Evolutionary conservation across 2,329 filamentous ascomycete species (phyloP), one percentile per base, ranked within the genome.

Genomic region (Hypoxylon sp.): DNA sequence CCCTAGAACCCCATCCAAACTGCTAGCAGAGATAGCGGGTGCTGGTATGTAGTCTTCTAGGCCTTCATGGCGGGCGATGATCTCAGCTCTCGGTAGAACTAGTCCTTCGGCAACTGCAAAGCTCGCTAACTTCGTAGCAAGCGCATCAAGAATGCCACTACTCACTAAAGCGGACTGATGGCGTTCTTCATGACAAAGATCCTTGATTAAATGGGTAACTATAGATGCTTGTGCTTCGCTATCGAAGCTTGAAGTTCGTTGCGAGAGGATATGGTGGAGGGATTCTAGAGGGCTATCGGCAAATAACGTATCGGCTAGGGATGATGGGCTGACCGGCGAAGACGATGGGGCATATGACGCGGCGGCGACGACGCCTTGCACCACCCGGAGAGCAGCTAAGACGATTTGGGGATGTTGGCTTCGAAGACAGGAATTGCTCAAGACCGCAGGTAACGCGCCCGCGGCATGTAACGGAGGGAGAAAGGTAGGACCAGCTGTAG

Each of bases 401-500:
- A 92, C 85, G 54, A 97, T 85, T 72, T 90, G 87, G 2, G 89
- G 82, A 22, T 90, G 87, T 66, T 89, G 89, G 65, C 88, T 86
- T 63, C 80, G 82, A 0, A 91, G 90, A 44, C 91, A 90, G n/a
- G 94, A 82, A 66, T 90, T 88, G 72, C 88, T 83, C 64, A 97
- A 83, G 63, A 97, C 85, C n/a, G 88, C 86, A 6, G 89, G 85
- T n/a, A 97, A 82, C 8, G 90, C 85, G 64, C 86, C 85, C 60
- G 90, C 90, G 27, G 90, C 87, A 68, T 94, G 85, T 30, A 98
- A 84, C 14, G 94, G 92, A 6, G 86, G 82, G 46, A 97, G 86
- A 79, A 96, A 97, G 14, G 91, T 84, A 49, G 93, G 89, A 5
- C 95, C 95, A 72, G 92, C 94, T 97, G 77, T 57, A 74, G 46